Conservation (phyloP, 2,329 filamentous ascomycete genomes). For the Claviceps pusilla region DNA sequence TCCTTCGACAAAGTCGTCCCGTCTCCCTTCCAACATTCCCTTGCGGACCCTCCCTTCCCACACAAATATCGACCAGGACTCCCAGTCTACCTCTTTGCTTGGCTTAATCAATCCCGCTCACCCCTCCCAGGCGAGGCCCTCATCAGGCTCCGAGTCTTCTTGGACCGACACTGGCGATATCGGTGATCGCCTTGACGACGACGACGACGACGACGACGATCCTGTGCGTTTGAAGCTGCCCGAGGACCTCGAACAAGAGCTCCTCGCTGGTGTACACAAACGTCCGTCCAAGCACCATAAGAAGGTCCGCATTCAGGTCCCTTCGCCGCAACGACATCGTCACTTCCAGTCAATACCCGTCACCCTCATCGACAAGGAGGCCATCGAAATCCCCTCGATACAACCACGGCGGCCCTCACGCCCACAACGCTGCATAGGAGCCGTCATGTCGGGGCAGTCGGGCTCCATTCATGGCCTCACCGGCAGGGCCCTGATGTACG, state of each 20-base stretch:
- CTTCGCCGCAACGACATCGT: slow-evolving; percentile 25
- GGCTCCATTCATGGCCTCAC: slow-evolving; percentile 78
- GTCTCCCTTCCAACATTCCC: slow-evolving; percentile 73
- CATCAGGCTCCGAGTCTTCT: slow-evolving; percentile 51
- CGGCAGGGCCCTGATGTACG: slow-evolving; percentile 82
- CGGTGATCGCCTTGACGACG: slow-evolving; percentile 72
- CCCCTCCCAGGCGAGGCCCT: slow-evolving; percentile 31
- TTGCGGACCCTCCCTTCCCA: slow-evolving; percentile 53
- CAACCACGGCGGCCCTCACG: slow-evolving; percentile 46
- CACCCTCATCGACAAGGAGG: slow-evolving; percentile 47
- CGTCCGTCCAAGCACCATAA: slow-evolving; percentile 30
- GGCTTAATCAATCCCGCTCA: slow-evolving; percentile 19
- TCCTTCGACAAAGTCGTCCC: slow-evolving; percentile 55
- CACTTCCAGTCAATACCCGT: slow-evolving; percentile 24
- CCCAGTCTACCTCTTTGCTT: slow-evolving; percentile 22
- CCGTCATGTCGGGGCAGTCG: slow-evolving; percentile 73
- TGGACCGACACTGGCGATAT: slow-evolving; percentile 95
- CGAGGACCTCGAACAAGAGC: slow-evolving; percentile 49
- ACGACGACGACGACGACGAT: slow-evolving; percentile 68
- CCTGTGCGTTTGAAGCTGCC: slow-evolving; percentile 58
- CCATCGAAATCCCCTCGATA: slow-evolving; percentile 66
- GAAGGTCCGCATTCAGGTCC: slow-evolving; percentile 55
- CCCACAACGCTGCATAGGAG: slow-evolving; percentile 55
- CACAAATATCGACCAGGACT: slow-evolving; percentile 23
- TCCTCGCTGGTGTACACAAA: slow-evolving; percentile 35